Evolutionary conservation across 768 basidiomycete genomes (phyloP).

Genomic region (Phlebiopsis flavidoalba): DNA sequence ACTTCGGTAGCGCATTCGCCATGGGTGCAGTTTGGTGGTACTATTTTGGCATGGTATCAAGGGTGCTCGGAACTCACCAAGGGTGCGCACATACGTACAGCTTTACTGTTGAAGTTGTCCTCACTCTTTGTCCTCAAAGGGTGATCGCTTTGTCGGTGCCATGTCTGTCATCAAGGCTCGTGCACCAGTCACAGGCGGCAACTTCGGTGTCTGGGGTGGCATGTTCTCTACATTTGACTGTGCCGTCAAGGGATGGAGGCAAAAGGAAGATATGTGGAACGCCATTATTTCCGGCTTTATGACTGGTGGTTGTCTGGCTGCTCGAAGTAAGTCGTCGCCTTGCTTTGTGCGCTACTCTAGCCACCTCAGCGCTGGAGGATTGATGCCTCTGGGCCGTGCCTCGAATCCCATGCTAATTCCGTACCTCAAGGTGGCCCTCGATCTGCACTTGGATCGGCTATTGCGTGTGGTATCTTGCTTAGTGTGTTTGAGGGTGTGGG

Average conservation of each 20-base stretch:
- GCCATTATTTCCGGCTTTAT: conserved; percentile 97
- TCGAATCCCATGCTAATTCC: not conserved
- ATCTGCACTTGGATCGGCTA: conserved; percentile 86
- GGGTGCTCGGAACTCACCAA: conserved; percentile 93
- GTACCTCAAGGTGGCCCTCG: conserved; percentile 76
- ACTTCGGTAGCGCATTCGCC: conserved; percentile 95
- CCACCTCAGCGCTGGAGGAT: not conserved
- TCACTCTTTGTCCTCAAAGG: conserved; percentile 39
- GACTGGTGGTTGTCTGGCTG: conserved; percentile 94
- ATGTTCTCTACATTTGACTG: conserved; percentile 99
- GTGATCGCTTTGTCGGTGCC: conserved; percentile 91
- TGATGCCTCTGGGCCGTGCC: not conserved
- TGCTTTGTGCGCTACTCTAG: not conserved
- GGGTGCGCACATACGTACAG: conserved; percentile 43
- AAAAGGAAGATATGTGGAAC: conserved; percentile 99
- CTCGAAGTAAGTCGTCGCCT: conserved; percentile 66
- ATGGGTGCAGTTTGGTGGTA: conserved; percentile 98
- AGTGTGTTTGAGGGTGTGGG: conserved; percentile 96
- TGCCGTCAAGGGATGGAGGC: conserved; percentile 92
- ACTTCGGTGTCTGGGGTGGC: conserved; percentile 95
- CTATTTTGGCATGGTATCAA: conserved; percentile 99
- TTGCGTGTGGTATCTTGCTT: conserved; percentile 93
- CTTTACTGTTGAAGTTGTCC: not conserved
- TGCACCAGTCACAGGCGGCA: conserved; percentile 96
- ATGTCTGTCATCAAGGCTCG: conserved; percentile 96